phyloP scores from a whole-genome alignment of 2,329 filamentous ascomycete genomes.

The Fusarium sacchari region DNA sequence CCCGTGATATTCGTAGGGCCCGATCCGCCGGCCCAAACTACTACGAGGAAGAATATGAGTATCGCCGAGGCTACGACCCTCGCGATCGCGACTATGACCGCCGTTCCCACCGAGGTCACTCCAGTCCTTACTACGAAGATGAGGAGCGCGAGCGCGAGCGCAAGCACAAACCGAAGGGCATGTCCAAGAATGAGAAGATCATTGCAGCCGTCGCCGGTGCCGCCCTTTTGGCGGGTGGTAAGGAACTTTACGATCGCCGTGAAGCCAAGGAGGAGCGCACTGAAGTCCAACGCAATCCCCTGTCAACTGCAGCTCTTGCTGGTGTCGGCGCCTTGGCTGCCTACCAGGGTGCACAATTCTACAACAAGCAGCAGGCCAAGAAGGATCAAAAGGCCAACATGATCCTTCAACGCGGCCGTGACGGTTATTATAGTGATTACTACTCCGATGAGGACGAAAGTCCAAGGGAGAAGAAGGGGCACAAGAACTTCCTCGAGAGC shows the following conservation, averaged over 20 bases:
- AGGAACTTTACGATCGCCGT: conserved; percentile 72
- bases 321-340: conserved; percentile 72
- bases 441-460: conserved; percentile 68
- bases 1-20: conserved; percentile 66
- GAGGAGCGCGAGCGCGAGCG: conserved; percentile 62
- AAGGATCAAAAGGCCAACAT: conserved; percentile 65
- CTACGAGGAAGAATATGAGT: conserved; percentile 64
- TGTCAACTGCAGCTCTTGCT: conserved; percentile 69
- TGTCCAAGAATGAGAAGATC: conserved; percentile 73
- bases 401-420: conserved; percentile 63
- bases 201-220: conserved; percentile 73
- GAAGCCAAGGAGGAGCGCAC: conserved; percentile 63
- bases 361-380: conserved; percentile 69
- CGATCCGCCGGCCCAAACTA: conserved; percentile 71
- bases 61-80: conserved; percentile 61
- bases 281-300: conserved; percentile 66
- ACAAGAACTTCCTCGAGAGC: conserved; percentile 72
- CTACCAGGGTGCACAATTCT: conserved; percentile 71
- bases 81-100: conserved; percentile 55
- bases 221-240: conserved; percentile 71
- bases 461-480: conserved; percentile 66
- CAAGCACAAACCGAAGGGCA: conserved; percentile 56
- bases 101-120: conserved; percentile 59
- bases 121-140: conserved; percentile 65
- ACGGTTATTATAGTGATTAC: conserved; percentile 63